Percentiles rank a stretch among this genome's conserved stretches.
phyloP scores from a whole-genome alignment of 371 early-diverging fungal species.

The Syncephalastrum racemosum region DNA sequence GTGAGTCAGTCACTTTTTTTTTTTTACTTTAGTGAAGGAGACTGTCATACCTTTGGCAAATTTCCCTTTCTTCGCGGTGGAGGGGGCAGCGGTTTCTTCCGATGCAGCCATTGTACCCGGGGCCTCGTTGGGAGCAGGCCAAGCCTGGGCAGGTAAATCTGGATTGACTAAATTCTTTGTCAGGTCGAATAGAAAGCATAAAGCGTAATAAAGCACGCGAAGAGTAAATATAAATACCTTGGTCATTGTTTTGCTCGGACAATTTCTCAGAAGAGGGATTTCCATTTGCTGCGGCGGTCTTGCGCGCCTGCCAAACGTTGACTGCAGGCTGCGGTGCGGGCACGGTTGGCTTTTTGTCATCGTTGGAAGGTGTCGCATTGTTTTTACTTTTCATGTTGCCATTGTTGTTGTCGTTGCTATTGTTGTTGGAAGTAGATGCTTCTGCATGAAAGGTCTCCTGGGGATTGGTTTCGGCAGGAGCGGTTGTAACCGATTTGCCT shows the following conservation, averaged over 20 bases:
- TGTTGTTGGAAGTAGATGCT: constrained; percentile 2
- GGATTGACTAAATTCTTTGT: not conserved
- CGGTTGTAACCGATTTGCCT: no score
- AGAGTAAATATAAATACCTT: not conserved
- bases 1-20: constrained; percentile 23
- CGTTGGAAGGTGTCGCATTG: not conserved
- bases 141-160: constrained; percentile 13
- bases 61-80: constrained; percentile 34
- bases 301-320: constrained; percentile 58
- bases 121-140: constrained; percentile 54
- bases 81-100: constrained; percentile 26
- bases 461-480: constrained; percentile 2
- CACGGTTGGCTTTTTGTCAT: constrained; percentile 26
- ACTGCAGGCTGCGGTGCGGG: constrained; percentile 55
- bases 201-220: not conserved
- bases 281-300: constrained; percentile 25
- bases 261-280: constrained; percentile 4
- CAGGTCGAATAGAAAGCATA: not conserved
- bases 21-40: constrained; percentile 13
- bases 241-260: constrained; percentile 16
- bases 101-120: constrained; percentile 18
- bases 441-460: constrained; percentile 5
- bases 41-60: constrained; percentile 27
- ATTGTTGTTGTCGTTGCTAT: constrained; percentile 12
- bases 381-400: constrained; percentile 3